Percentiles rank a stretch among this genome's conserved stretches.
These are phyloP conservation scores for Lathyrus sativus DNA, from an alignment of 306 rosid genomes.

Conservation along the genomic window DNA sequence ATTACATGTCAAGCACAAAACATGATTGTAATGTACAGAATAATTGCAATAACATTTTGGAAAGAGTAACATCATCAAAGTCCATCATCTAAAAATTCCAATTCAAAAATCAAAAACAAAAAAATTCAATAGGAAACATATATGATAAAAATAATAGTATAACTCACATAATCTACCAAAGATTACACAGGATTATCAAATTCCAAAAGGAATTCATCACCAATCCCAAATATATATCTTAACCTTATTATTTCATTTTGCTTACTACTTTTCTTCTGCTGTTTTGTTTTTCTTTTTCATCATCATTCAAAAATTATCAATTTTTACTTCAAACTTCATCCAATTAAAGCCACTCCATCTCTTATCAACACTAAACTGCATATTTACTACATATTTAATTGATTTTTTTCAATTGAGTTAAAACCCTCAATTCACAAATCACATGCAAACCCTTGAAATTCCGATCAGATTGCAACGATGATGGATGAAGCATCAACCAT, in stretches of 20 bases:
- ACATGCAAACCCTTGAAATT: neutral
- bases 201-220: neutral
- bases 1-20: neutral
- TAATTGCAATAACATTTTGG: neutral
- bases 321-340: constrained; percentile 4
- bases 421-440: constrained; percentile 21
- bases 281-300: too few relatives aligned
- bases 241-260: neutral
- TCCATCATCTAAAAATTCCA: constrained; percentile 8
- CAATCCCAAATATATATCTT: constrained; percentile 1
- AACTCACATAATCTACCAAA: constrained; percentile 19
- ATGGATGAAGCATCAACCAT: neutral
- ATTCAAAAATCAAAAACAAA: neutral
- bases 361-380: too few relatives aligned
- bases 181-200: neutral
- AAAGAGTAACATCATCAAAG: neutral
- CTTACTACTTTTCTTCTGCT: neutral
- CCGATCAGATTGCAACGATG: constrained; percentile 22
- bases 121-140: too few relatives aligned
- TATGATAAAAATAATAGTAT: neutral
- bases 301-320: constrained; percentile 15
- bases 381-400: neutral
- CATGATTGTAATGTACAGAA: neutral
- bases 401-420: neutral
- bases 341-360: neutral